Evolutionary conservation across 306 rosid species (phyloP), one percentile per base, ranked within the genome.

Genomic region (Astragalus membranaceus): DNA sequence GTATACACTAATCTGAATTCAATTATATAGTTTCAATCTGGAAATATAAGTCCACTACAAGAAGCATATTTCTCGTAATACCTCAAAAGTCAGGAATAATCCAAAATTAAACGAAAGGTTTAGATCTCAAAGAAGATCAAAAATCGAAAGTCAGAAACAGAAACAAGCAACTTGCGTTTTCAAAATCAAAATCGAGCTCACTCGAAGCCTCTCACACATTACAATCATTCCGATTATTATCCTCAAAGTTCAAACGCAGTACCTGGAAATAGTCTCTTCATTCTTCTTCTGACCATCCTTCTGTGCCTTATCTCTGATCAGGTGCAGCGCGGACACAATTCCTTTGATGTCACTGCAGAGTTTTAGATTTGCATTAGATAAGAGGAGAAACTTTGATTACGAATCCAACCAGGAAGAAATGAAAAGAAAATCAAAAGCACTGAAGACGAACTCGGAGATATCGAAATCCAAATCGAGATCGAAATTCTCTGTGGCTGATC

Each of bases 241-340:
- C 23, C 56, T 74, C 66, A 10, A 64, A 46, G 0, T 26, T 56
- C 32, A 11, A 69, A 63, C 12, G 67, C 64, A 46, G 32, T 70
- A 93, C 98, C 98, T 90, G 3, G 89, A 85, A 74, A 93, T 93
- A 3, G 98, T 93, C 77, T 93, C 97, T 76, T 90, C 97, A 71
- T 90, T 93, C 93, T 90, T 90, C 90, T 90, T 93, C 85, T 85
- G 93, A 46, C 88, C 97, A 54, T 93, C 98, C 80, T 86, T 84
- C 66, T 90, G 96, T 64, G 98, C 88, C 74, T 82, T 90, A 73
- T 89, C 97, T 79, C 81, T 79, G 66, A 93, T 90, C 79, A 83
- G 90, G 23, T 93, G 84, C 78, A 93, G 78, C 59, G 97, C 96
- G 30, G 96, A 85, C 78, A 93, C 80, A 56, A 93, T 78, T 50